Conservation (phyloP, 2,329 filamentous ascomycete species). For the Neoarthrinium moseri region DNA sequence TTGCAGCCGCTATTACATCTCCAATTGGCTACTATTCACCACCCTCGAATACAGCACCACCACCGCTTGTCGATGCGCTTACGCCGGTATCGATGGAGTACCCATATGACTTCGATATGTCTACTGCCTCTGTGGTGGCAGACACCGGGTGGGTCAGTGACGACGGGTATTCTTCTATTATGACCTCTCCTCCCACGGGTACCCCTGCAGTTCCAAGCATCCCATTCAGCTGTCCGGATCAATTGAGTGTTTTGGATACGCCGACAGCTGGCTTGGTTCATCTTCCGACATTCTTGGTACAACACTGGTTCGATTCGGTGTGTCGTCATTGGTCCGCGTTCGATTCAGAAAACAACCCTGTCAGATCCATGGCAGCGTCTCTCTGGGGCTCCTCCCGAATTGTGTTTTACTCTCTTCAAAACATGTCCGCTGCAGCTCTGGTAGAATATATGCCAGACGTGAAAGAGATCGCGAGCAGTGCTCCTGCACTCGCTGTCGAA, state of each 20-base stretch:
- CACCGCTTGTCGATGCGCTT: background rate
- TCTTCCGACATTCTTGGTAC: background rate
- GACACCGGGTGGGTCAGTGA: background rate
- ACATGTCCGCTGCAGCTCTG: conserved; percentile 4
- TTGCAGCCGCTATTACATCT: background rate
- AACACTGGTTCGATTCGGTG: conserved; percentile 6
- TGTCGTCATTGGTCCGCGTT: conserved; percentile 5
- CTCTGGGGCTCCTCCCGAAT: conserved; percentile 1
- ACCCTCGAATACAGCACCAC: background rate
- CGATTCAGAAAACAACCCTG: conserved; percentile 5
- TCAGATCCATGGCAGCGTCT: background rate
- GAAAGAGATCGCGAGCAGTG: background rate
- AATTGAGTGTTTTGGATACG: background rate
- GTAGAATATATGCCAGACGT: background rate
- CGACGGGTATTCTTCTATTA: background rate
- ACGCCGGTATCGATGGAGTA: background rate
- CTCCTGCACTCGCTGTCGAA: background rate
- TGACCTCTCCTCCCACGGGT: background rate
- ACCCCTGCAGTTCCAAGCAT: background rate
- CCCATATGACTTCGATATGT: background rate
- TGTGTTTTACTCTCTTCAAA: conserved; percentile 5
- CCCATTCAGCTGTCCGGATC: background rate
- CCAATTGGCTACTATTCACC: background rate
- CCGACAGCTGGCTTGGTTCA: background rate
- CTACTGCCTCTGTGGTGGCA: background rate